Evolutionary conservation across 148 eudicot species (phyloP), one percentile per base, ranked within the genome.

Genomic region (Vaccinium corymbosum): DNA sequence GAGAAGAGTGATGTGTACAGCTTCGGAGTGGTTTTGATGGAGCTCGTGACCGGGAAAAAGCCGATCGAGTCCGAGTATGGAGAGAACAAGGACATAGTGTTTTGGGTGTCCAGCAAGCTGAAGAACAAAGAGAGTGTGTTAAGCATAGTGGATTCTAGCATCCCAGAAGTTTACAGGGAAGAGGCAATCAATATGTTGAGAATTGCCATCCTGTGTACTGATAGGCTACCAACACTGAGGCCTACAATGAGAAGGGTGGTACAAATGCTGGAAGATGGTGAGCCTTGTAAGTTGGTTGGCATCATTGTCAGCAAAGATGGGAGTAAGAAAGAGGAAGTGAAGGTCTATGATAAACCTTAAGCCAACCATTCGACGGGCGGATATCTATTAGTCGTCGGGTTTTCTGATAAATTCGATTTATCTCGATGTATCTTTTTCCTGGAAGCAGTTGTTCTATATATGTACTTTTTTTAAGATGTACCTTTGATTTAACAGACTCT

Each of bases 21-120:
- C 82, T 97, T 97, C 22, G 99, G 99, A 79, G 98, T 97, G 4
- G 98, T 97, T n/a, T 57, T 97, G 52, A 93, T 97, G 97, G 99
- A 97, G 80, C 89, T 97, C 16, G 95, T 97, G 38, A 93, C 95
- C 0, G 99, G 99, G 2, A 97, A 92, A 87, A 94, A 88, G 87
- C 97, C 99, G 17, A 93, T 93, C 8, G 98, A 97, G 83, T 84
- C 93, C 0, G 95, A 93, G 82, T 97, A 86, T 4, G 99, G 98
- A 72, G 95, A 93, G 5, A 92, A 87, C 87, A 92, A 87, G 82
- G 98, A 94, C 87, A 89, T 97, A 64, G 97, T 94, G 35, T 85
- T 84, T 14, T 97, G 98, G 98, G 91, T 97, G 4, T 91, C 91
- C 7, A 88, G 94, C 91, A 93, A 93, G 1, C 38, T 94, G 86